These are phyloP conservation scores for Arthrobotrys megalospora DNA, from an alignment of 2,329 filamentous ascomycete genomes.

Conservation along the genomic window DNA sequence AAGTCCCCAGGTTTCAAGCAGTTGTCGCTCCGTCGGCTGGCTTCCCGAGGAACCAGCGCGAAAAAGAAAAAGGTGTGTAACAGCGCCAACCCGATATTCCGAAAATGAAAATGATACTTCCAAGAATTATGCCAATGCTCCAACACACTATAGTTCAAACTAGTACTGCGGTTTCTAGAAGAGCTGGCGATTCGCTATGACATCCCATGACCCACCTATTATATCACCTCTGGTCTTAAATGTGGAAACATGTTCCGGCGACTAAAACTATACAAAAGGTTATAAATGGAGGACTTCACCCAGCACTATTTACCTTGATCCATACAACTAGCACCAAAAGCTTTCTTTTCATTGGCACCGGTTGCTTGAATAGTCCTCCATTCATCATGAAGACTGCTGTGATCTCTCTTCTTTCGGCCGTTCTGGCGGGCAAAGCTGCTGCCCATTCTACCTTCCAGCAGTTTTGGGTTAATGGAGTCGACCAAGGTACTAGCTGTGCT, in stretches of 20 bases:
- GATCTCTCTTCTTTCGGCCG: conserved; percentile 16
- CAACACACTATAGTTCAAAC: conserved; percentile 18
- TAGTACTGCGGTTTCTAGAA: not conserved
- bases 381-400: conserved; percentile 35
- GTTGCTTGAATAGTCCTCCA: conserved; percentile 36
- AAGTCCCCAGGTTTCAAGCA: not conserved
- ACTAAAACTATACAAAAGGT: not conserved
- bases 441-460: conserved; percentile 72
- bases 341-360: conserved; percentile 19
- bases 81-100: conserved; percentile 41
- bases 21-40: conserved; percentile 48
- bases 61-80: conserved; percentile 49
- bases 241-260: not conserved
- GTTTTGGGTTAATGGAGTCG: conserved; percentile 70
- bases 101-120: conserved; percentile 9
- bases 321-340: not conserved
- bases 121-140: conserved; percentile 18
- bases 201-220: conserved; percentile 13
- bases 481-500: conserved; percentile 70
- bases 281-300: not conserved
- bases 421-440: conserved; percentile 66
- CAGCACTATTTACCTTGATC: not conserved
- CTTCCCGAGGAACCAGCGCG: conserved; percentile 45
- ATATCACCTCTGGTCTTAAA: conserved; percentile 13
- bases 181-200: not conserved